Evolutionary conservation across 352 stramenopile species (phyloP), one percentile per base, ranked within the genome.

Genomic region (Phytopythium montanum): DNA sequence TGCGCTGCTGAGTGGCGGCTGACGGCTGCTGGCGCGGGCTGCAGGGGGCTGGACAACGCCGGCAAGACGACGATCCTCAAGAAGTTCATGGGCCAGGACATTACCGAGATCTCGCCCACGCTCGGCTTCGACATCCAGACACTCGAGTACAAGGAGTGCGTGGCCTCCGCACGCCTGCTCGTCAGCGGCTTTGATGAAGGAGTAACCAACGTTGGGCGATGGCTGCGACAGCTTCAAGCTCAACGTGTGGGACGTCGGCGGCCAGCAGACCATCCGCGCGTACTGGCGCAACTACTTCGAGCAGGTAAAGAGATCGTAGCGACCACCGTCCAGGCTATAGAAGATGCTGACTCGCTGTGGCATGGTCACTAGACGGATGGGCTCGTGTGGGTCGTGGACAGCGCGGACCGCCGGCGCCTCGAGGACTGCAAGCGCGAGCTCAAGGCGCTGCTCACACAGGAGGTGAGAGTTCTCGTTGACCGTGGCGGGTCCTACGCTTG

Each of bases 221-320:
- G 97, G 72, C 85, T 97, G 58, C 83, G 2, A 97, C 70, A 93
- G 89, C 69, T 98, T 98, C 70, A 98, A 98, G 72, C 88, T 99
- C 51, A 98, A 99, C 71, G 91, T 99, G 56, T 99, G 96, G 96
- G 97, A 99, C 75, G 96, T 99, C 50, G 98, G 97, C 57, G 98
- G 97, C 31, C 98, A 99, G 82, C 97, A 98, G 62, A 99, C 97
- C 23, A 99, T 99, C 56, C 91, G 97, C 23, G 94, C 97, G 7
- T 99, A 99, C 77, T 99, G 98, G 97, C 85, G 97, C 42, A 99
- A 99, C 81, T 99, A 99, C 80, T 99, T 99, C 74, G 97, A 99
- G 80, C 76, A 98, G 73, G 81, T 92, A 61, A 36, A 71, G 18
- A 12, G 9, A 31, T 33, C 2, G 2, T 51, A 12, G 16, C 25